These are phyloP conservation scores for Venturiaceae sp. DNA, from an alignment of 2,329 filamentous ascomycete species.

Conservation along the genomic window DNA sequence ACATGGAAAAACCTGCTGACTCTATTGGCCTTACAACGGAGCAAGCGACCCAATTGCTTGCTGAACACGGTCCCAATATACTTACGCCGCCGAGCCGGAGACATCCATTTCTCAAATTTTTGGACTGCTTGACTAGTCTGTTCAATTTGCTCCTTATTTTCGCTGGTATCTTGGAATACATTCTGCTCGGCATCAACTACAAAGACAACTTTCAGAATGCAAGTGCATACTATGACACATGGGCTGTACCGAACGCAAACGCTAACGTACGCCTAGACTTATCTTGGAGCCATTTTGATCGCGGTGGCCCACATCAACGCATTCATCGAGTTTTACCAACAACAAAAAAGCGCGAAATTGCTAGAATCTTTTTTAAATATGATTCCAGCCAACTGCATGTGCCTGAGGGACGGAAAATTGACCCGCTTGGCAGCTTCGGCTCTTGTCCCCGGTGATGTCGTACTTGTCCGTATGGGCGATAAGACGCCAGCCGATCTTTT, in stretches of 20 bases:
- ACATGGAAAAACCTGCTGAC: background rate
- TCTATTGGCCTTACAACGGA: background rate
- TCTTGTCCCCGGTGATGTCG: constrained; percentile 28
- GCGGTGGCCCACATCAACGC: constrained; percentile 60
- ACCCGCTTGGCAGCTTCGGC: constrained; percentile 19
- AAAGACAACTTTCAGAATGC: background rate
- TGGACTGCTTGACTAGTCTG: background rate
- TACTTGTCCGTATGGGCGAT: constrained; percentile 14
- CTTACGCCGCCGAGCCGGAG: background rate
- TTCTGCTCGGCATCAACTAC: constrained; percentile 2
- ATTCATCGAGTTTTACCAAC: constrained; percentile 45
- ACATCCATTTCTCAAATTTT: background rate
- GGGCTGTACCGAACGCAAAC: background rate
- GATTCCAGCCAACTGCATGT: constrained; percentile 1
- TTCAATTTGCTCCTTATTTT: constrained; percentile 1
- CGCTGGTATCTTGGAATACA: constrained; percentile 1
- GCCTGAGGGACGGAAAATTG: constrained; percentile 27
- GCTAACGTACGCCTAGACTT: constrained; percentile 43
- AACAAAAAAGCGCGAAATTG: constrained; percentile 35
- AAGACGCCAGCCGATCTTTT: constrained; percentile 12
- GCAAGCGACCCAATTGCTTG: background rate
- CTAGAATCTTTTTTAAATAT: constrained; percentile 30
- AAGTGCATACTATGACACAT: background rate
- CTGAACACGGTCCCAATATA: background rate
- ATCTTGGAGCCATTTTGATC: constrained; percentile 49